These are phyloP conservation scores for Beta macrorhiza DNA, from an alignment of 179 eudicot species.

Conservation along the genomic window DNA sequence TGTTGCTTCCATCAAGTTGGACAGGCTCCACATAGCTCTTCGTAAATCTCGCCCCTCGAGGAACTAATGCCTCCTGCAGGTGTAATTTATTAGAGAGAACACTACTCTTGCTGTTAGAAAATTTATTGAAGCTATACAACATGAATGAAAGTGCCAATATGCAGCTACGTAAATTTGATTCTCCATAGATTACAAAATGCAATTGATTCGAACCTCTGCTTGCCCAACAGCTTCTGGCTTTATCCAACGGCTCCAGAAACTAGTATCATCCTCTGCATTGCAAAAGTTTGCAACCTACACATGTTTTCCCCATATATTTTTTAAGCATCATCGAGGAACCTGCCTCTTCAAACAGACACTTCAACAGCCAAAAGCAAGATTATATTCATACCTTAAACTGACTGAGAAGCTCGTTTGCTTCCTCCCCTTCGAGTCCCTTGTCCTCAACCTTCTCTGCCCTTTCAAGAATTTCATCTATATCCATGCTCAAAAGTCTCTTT, in stretches of 20 bases:
- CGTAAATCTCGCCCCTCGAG: constrained; percentile 87
- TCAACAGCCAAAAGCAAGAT: constrained; percentile 7
- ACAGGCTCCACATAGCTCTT: constrained; percentile 81
- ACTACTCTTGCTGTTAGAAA: background rate
- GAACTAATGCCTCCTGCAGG: constrained; percentile 83
- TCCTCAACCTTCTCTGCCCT: constrained; percentile 99
- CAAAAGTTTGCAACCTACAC: constrained; percentile 90
- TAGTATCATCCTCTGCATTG: constrained; percentile 92
- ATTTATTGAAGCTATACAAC: background rate
- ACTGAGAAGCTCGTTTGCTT: constrained; percentile 81
- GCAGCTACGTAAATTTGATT: background rate
- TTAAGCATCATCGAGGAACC: background rate
- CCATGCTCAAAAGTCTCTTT: constrained; percentile 84
- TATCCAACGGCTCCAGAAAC: constrained; percentile 99
- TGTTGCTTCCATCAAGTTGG: constrained; percentile 60
- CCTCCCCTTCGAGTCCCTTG: constrained; percentile 57
- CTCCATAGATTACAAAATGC: constrained; percentile 9
- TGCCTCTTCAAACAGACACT: constrained; percentile 4
- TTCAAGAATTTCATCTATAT: constrained; percentile 98
- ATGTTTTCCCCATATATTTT: constrained; percentile 6
- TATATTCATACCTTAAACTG: constrained; percentile 73
- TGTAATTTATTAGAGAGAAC: background rate
- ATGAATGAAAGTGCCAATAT: background rate
- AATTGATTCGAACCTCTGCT: constrained; percentile 63
- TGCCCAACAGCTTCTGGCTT: constrained; percentile 85